Evolutionary conservation across 2,329 filamentous ascomycete species (phyloP), one percentile per base, ranked within the genome.

Genomic region (Aspergillus tamarii): DNA sequence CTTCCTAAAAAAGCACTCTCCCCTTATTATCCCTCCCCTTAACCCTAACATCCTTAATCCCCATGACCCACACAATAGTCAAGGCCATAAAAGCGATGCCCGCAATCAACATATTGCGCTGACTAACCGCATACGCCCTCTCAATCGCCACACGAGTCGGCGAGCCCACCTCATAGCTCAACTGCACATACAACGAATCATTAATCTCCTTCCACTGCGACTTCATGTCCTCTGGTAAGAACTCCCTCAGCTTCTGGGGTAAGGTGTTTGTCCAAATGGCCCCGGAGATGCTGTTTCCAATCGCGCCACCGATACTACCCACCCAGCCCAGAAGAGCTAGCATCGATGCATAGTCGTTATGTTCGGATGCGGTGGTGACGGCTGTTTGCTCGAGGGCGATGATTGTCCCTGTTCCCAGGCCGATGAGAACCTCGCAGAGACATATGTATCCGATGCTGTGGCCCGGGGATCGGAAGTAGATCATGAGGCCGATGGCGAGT

Each of bases 391-490:
- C 78, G 60, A 79, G 79, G 59, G 87, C 83, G 55, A 83, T 79
- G 2, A 86, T 74, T 4, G 79, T 80, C n/a, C 84, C 84, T 5
- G 83, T 84, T 1, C 80, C 79, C 46, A 85, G 80, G 1, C 84
- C 81, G 61, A 87, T 82, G 70, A 87, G 81, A 58, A 87, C 79
- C 67, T 87, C 83, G 62, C 80, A 83, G 79, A 85, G 81, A 73
- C 85, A 70, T 14, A 86, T 74, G 65, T 82, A 84, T 16, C 82
- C 82, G 34, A 85, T 76, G 36, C 76, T 74, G 28, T 74, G 73
- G 46, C 78, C 73, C 1, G 82, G 78, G 54, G 80, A 75, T 10
- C 84, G 81, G 75, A 84, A 85, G 52, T 83, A 71, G 63, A 86
- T 83, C 79, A 86, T 83, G 12, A 85, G 75, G 0, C 82, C 82